Conservation (phyloP, 192 early-diverging fungal species). For the Dispira simplex region DNA sequence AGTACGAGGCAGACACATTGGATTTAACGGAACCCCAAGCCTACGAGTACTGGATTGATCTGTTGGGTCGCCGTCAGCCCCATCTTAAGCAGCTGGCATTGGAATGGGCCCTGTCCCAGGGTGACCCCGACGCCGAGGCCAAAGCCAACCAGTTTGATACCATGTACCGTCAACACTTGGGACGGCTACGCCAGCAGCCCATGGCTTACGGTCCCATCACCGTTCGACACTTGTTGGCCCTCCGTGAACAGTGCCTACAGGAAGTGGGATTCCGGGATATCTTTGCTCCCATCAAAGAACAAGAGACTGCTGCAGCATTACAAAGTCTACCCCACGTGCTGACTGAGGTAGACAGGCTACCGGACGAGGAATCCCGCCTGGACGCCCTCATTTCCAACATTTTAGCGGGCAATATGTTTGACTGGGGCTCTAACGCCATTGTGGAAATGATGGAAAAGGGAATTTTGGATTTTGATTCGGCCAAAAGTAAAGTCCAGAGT, state of each 20-base stretch:
- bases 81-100: slow-evolving; percentile 44
- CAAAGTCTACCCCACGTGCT: slow-evolving; percentile 30
- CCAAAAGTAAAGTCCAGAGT: slow-evolving; percentile 23
- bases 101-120: slow-evolving; percentile 22
- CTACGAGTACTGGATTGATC: slow-evolving; percentile 61
- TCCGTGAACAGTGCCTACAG: slow-evolving; percentile 68
- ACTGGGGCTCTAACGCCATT: slow-evolving; percentile 56
- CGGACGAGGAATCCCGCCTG: slow-evolving; percentile 17
- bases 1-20: slow-evolving; percentile 56
- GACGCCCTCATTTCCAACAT: slow-evolving; percentile 43
- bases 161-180: slow-evolving; percentile 52
- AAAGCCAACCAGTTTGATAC: slow-evolving; percentile 33
- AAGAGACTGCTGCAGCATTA: slow-evolving; percentile 48
- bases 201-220: slow-evolving; percentile 56
- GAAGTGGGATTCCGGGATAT: slow-evolving; percentile 72
- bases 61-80: slow-evolving; percentile 47
- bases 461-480: slow-evolving; percentile 38
- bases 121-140: slow-evolving; percentile 11
- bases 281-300: slow-evolving; percentile 48
- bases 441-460: slow-evolving; percentile 38
- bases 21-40: slow-evolving; percentile 34
- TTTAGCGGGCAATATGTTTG: slow-evolving; percentile 74
- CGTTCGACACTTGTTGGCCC: slow-evolving; percentile 48
- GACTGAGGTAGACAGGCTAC: slow-evolving; percentile 26
- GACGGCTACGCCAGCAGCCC: slow-evolving; percentile 43